Percentiles rank a stretch among this genome's conserved stretches.
Conservation (phyloP, 306 rosid genomes). For the Begonia loranthoides region DNA sequence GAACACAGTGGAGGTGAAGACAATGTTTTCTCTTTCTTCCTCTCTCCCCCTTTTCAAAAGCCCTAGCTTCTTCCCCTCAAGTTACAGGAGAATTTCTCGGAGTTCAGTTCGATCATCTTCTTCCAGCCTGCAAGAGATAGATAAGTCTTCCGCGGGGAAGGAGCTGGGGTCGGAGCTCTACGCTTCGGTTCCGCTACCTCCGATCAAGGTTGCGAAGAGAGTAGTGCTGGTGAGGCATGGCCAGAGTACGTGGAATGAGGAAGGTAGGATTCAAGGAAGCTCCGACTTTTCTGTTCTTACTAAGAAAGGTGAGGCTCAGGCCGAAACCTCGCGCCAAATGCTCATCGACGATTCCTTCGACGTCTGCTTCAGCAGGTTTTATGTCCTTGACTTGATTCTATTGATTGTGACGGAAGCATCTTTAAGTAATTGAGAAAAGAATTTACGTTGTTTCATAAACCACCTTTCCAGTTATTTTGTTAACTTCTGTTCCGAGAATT, state of each 20-base stretch:
- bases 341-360: conserved; percentile 64
- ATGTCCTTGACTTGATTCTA: background rate
- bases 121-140: conserved; percentile 30
- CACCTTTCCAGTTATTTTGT: no score
- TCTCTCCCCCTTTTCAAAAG: conserved; percentile 8
- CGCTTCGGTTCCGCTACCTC: conserved; percentile 28
- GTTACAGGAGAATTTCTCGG: conserved; percentile 5
- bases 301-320: conserved; percentile 82
- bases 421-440: no score
- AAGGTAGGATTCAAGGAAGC: conserved; percentile 93
- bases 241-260: conserved; percentile 95
- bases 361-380: conserved; percentile 68
- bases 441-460: no score
- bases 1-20: no score
- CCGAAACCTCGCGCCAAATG: conserved; percentile 77
- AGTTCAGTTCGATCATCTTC: conserved; percentile 30
- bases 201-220: conserved; percentile 45
- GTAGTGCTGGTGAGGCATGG: conserved; percentile 90
- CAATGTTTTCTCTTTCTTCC: conserved; percentile 23
- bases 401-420: background rate
- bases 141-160: conserved; percentile 12
- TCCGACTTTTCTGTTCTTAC: conserved; percentile 77
- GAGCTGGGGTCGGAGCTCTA: conserved; percentile 28
- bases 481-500: no score
- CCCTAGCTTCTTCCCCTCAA: conserved; percentile 8